Evolutionary conservation across 768 basidiomycete genomes (phyloP).

Genomic region (Punctularia strigosozonata): DNA sequence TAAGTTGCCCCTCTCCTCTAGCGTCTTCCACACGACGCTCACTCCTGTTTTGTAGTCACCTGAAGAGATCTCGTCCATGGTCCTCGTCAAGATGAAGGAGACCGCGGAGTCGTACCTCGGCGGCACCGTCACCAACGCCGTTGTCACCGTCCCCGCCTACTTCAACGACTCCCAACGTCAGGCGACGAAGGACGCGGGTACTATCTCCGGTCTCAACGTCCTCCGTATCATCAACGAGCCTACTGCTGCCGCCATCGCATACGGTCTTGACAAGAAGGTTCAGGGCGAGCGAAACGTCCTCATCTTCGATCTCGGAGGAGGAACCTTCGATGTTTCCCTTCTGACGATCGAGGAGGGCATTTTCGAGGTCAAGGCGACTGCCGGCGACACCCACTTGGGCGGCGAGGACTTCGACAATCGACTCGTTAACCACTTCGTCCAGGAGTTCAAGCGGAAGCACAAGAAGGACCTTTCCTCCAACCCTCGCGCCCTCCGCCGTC

Average conservation of each 20-base stretch:
- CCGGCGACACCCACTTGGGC: constrained; percentile 96
- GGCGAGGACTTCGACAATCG: constrained; percentile 98
- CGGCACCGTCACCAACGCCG: constrained; percentile 72
- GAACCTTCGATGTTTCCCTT: constrained; percentile 96
- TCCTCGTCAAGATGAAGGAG: constrained; percentile 97
- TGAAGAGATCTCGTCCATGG: constrained; percentile 97
- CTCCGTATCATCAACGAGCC: constrained; percentile 99
- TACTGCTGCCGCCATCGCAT: constrained; percentile 95
- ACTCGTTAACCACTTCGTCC: constrained; percentile 92
- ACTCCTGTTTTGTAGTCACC: constrained; percentile 51
- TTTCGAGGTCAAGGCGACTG: constrained; percentile 96
- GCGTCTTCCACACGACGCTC: constrained; percentile 3
- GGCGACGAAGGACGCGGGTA: constrained; percentile 96
- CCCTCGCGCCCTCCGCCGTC: constrained; percentile 91
- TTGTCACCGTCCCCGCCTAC: constrained; percentile 94
- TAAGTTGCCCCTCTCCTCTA: constrained; percentile 23
- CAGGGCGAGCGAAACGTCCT: constrained; percentile 87
- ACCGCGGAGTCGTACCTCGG: constrained; percentile 95
- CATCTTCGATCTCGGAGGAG: constrained; percentile 97
- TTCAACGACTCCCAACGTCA: constrained; percentile 99
- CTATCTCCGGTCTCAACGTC: constrained; percentile 88
- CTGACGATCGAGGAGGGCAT: constrained; percentile 95
- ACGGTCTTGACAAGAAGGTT: constrained; percentile 95
- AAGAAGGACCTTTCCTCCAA: constrained; percentile 93
- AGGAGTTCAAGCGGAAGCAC: constrained; percentile 96